Conservation (phyloP, 2,329 filamentous ascomycete genomes). For the Fusarium penzigii region DNA sequence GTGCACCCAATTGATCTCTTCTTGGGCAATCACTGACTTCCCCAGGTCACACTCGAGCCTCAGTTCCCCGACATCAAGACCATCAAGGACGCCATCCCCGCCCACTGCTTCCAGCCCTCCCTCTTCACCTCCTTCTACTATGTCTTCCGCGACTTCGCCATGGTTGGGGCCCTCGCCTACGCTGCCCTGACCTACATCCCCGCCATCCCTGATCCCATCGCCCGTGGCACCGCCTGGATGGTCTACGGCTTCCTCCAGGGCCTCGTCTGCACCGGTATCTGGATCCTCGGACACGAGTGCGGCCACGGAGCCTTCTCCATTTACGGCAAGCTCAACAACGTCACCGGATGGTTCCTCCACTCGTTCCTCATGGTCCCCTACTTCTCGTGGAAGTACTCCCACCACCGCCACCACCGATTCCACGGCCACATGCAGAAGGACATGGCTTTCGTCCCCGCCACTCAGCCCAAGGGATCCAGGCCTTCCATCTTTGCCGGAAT, state of each 20-base stretch:
- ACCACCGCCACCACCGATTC: conserved; percentile 69
- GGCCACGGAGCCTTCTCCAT: conserved; percentile 69
- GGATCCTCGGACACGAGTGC: conserved; percentile 72
- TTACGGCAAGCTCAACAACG: conserved; percentile 57
- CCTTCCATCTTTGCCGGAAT: conserved; percentile 39
- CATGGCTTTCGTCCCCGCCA: conserved; percentile 62
- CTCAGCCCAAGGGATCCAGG: conserved; percentile 38
- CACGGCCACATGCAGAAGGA: conserved; percentile 69
- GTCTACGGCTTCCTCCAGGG: conserved; percentile 66
- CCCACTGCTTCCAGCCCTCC: conserved; percentile 62
- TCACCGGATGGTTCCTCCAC: conserved; percentile 65
- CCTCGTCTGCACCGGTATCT: conserved; percentile 66
- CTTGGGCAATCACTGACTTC: not conserved
- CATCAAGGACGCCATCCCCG: conserved; percentile 52
- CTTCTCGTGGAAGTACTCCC: conserved; percentile 72
- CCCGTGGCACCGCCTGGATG: conserved; percentile 53
- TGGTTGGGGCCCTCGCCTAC: conserved; percentile 50
- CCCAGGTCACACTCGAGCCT: conserved; percentile 20
- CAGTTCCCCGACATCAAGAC: conserved; percentile 32
- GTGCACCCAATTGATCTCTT: not conserved
- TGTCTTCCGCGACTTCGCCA: conserved; percentile 55
- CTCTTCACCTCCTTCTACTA: conserved; percentile 54
- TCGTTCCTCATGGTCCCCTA: conserved; percentile 68
- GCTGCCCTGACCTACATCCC: conserved; percentile 56
- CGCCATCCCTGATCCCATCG: conserved; percentile 43